These are phyloP conservation scores for Arthrobotrys entomopaga DNA, from an alignment of 2,329 filamentous ascomycete species.

Conservation along the genomic window DNA sequence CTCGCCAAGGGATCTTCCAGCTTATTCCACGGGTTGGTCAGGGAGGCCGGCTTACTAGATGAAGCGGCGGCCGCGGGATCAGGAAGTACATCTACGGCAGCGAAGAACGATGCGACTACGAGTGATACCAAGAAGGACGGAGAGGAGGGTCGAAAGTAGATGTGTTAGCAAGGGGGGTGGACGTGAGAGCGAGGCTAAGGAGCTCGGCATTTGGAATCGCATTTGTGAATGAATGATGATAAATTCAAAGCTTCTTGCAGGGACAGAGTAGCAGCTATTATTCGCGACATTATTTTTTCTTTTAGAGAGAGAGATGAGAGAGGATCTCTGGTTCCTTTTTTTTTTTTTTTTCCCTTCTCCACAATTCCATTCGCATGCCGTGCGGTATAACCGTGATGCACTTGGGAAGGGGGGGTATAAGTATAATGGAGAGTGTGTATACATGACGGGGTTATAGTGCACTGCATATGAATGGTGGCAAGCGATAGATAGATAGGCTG, in stretches of 20 bases:
- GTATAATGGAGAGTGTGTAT: not conserved
- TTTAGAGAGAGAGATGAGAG: too few relatives aligned
- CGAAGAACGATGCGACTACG: conserved; percentile 11
- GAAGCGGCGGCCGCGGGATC: conserved; percentile 23
- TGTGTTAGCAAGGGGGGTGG: conserved; percentile 11
- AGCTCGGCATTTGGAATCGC: not conserved
- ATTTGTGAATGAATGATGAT: not conserved
- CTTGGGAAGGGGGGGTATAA: not conserved
- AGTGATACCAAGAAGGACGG: conserved; percentile 28
- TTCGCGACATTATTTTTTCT: not conserved
- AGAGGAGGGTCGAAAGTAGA: conserved; percentile 43
- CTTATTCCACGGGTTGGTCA: conserved; percentile 88
- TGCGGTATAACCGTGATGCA: too few relatives aligned
- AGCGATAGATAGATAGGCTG: conserved; percentile 35
- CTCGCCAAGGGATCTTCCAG: conserved; percentile 73
- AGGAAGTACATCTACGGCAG: conserved; percentile 6
- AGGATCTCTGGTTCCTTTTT: not conserved
- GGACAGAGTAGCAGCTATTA: conserved; percentile 2
- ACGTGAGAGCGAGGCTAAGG: not conserved
- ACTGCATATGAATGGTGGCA: conserved; percentile 7
- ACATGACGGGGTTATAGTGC: conserved; percentile 13
- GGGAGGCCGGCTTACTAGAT: conserved; percentile 78
- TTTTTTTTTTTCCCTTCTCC: not conserved
- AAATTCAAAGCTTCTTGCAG: not conserved
- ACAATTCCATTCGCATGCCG: too few relatives aligned